Evolutionary conservation across 108 stramenopile genomes (phyloP), one percentile per base, ranked within the genome.

Genomic region (Pseudonitzschia delicatissima): DNA sequence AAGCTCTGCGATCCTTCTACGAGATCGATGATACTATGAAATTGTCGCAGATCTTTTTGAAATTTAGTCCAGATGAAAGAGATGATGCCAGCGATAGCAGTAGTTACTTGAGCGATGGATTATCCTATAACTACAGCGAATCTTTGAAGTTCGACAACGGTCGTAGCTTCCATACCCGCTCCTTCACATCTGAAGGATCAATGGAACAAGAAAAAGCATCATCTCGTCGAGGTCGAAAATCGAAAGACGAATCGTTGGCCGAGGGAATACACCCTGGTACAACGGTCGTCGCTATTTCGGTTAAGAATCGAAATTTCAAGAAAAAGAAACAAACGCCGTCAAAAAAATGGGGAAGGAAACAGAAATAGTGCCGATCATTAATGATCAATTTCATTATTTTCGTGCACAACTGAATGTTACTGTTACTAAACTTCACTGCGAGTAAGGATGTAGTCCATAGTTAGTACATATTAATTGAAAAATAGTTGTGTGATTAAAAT

Each of bases 1-100:
- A 12, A 5, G 37, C 37, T 36, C n/a, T 61, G 20, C 60, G 40
- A 61, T 40, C 2, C 18, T 61, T 61, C 39, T 61, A 61, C 60
- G n/a, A 61, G 5, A 15, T 11, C 9, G 60, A 61, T 37, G 40
- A 3, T 42, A 36, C n/a, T 42, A 17, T 61, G 15, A 34, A 55
- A n/a, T 15, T 55, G 15, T 32, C 29, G 28, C 1, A 18, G 3
- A 7, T 17, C 21, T 18, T 21, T 9, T 48, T n/a, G n/a, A n/a
- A n/a, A n/a, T n/a, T n/a, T n/a, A n/a, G n/a, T n/a, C n/a, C n/a
- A n/a, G n/a, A n/a, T n/a, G n/a, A n/a, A n/a, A n/a, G n/a, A n/a
- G n/a, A n/a, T n/a, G n/a, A n/a, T n/a, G n/a, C n/a, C n/a, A n/a
- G n/a, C n/a, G n/a, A n/a, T n/a, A n/a, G n/a, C n/a, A n/a, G n/a